Evolutionary conservation across 164 flowering plant genomes (phyloP), one percentile per base, ranked within the genome.

Genomic region (Euptelea pleiosperma): DNA sequence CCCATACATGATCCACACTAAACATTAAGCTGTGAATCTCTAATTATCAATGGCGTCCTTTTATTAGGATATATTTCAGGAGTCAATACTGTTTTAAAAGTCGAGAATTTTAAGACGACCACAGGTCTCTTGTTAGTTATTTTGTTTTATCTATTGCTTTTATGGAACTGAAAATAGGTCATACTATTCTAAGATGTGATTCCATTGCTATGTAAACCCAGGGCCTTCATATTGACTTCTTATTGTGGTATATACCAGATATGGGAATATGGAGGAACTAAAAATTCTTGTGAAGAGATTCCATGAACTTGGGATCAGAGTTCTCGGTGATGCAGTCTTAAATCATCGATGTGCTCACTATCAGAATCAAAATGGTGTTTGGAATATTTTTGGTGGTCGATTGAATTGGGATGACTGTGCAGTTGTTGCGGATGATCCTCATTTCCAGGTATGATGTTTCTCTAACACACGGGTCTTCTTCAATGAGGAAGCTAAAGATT

Each of bases 331-430:
- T 71, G 97, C 50, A 54, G 99, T 93, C 37, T 63, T 93, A 53
- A 93, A 93, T 65, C 99, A 93, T 62, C 97, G 99, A 9, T 93
- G 99, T 76, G 99, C 95, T 21, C 83, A 85, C 14, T 76, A 56
- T 63, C 52, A 85, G 71, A 93, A 90, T 71, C 72, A 82, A 67
- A 93, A 88, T 75, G 99, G 99, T 54, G 58, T 93, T 16, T 93
- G 99, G 99, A 93, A 93, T 64, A 79, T 90, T 18, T 93, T 85
- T 82, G 99, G 99, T 53, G 99, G 97, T 42, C 82, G 78, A 53
- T 58, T 90, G 44, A 88, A 85, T 67, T 93, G 99, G 99, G 99
- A 93, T 82, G 97, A 86, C 62, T 77, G 87, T 31, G 99, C 99
- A 31, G 75, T 93, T 61, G 99, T 93, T 58, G 80, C 82, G 19